Evolutionary conservation across 345 rosid species (phyloP), one percentile per base, ranked within the genome.

Genomic region (Linum trigynum): DNA sequence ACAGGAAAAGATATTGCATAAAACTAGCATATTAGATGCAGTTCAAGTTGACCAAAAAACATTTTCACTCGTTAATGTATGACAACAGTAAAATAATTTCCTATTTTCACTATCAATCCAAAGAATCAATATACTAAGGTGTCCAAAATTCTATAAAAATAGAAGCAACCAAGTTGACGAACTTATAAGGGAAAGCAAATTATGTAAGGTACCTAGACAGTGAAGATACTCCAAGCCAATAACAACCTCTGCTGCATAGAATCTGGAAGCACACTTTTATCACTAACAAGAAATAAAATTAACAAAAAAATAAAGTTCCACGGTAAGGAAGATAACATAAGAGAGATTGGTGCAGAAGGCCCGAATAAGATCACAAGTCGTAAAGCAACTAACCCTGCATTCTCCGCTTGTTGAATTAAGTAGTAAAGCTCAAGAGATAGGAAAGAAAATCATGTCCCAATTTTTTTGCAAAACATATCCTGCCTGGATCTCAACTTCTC

Each of bases 141-240:
- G 59, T 39, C 38, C 39, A 59, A 15, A 53, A 53, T 37, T 23
- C 10, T 16, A 68, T 7, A 45, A 10, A 58, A 59, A 8, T 11
- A 55, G 39, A 56, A 61, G 36, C 38, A 61, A 65, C 53, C 39
- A n/a, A 61, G 45, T 3, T 17, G 7, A 61, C 59, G 36, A 36
- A 39, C 56, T 51, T 57, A 66, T 3, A 37, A 50, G 63, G 37
- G 55, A 23, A 38, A 72, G 9, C 6, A 43, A 59, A 63, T 17
- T 41, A 39, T 53, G 59, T 14, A 59, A 43, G 65, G 42, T 83
- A 94, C 99, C 99, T 80, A 94, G 81, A 82, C 96, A 94, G 59
- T 94, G 99, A 74, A 94, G 96, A 78, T 94, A 94, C 75, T 94
- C 99, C 80, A 94, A 76, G 66, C 88, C 84, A 67, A 84, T 77